A percentile compares a stretch with the other conserved stretches of the same genome.
phyloP scores from a whole-genome alignment of 1,139 yeast genomes.

The Geotrichum macrosporum region DNA sequence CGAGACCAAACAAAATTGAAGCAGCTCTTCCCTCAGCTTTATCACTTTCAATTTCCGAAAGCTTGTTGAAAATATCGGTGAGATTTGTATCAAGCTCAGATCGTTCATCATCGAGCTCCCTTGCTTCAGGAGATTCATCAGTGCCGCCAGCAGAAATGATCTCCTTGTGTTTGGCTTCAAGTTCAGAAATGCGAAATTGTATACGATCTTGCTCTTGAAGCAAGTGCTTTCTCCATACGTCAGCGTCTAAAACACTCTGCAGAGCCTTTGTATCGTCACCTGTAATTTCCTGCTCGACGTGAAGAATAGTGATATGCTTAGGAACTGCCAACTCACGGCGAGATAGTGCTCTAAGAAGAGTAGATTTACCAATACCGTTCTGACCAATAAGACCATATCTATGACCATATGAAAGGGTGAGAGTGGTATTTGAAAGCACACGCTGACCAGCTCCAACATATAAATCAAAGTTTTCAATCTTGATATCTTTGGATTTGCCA shows the following conservation, averaged over 20 bases:
- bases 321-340: slow-evolving; percentile 93
- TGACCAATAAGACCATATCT: slow-evolving; percentile 97
- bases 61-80: slow-evolving; percentile 72
- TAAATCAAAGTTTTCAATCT: slow-evolving; percentile 85
- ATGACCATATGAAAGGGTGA: slow-evolving; percentile 85
- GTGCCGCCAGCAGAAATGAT: slow-evolving; percentile 40
- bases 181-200: slow-evolving; percentile 67
- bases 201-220: slow-evolving; percentile 71
- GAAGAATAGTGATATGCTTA: slow-evolving; percentile 88
- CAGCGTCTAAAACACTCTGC: slow-evolving; percentile 95
- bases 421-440: slow-evolving; percentile 80
- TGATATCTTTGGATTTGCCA: slow-evolving; percentile 92
- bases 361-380: slow-evolving; percentile 99
- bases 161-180: slow-evolving; percentile 62
- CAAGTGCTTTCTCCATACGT: slow-evolving; percentile 95
- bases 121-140: slow-evolving; percentile 67
- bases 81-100: slow-evolving; percentile 77
- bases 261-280: slow-evolving; percentile 90
- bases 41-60: slow-evolving; percentile 90
- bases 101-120: slow-evolving; percentile 81
- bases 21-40: slow-evolving; percentile 98
- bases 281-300: slow-evolving; percentile 93
- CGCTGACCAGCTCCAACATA: slow-evolving; percentile 95
- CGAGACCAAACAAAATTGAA: slow-evolving; percentile 85
- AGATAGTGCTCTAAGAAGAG: slow-evolving; percentile 81